Percentiles rank a stretch among this genome's conserved stretches.
These are phyloP conservation scores for Phlebiopsis flavidoalba DNA, from an alignment of 768 basidiomycete genomes.

Conservation along the genomic window DNA sequence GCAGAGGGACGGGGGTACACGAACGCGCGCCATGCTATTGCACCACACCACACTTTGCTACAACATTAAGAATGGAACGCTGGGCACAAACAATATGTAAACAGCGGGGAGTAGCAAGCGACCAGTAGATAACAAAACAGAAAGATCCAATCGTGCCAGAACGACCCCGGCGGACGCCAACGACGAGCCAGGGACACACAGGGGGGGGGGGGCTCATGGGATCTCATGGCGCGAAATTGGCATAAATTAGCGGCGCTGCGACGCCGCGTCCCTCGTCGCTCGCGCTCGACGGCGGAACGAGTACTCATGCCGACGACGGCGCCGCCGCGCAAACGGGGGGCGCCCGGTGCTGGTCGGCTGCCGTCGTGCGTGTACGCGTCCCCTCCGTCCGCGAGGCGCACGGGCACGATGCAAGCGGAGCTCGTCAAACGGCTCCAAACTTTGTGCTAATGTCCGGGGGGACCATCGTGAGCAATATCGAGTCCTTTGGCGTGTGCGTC, in stretches of 20 bases:
- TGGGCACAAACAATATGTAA: not conserved
- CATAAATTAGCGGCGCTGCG: conserved; percentile 3
- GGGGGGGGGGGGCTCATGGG: too few species aligned
- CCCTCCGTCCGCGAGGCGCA: conserved; percentile 63
- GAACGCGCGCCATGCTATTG: not conserved
- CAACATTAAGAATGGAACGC: not conserved
- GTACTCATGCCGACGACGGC: conserved; percentile 14
- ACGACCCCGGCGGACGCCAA: too few species aligned
- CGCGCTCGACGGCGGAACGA: conserved; percentile 13
- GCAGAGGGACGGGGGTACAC: not conserved
- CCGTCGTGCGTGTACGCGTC: conserved; percentile 45
- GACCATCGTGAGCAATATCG: conserved; percentile 52
- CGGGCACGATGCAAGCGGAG: conserved; percentile 57
- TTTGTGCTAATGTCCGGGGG: conserved; percentile 53
- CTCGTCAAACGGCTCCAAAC: conserved; percentile 52
- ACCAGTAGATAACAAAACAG: not conserved
- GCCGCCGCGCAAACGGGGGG: conserved; percentile 12
- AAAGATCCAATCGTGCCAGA: too few species aligned
- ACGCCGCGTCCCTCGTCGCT: conserved; percentile 10
- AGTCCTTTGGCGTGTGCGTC: conserved; percentile 46
- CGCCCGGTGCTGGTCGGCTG: too few species aligned
- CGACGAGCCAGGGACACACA: too few species aligned
- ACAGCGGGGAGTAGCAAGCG: too few species aligned
- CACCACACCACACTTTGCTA: not conserved
- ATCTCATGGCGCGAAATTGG: not conserved